Evolutionary conservation across 495 filamentous ascomycete species (phyloP), one percentile per base, ranked within the genome.

Genomic region (Physcia stellaris): DNA sequence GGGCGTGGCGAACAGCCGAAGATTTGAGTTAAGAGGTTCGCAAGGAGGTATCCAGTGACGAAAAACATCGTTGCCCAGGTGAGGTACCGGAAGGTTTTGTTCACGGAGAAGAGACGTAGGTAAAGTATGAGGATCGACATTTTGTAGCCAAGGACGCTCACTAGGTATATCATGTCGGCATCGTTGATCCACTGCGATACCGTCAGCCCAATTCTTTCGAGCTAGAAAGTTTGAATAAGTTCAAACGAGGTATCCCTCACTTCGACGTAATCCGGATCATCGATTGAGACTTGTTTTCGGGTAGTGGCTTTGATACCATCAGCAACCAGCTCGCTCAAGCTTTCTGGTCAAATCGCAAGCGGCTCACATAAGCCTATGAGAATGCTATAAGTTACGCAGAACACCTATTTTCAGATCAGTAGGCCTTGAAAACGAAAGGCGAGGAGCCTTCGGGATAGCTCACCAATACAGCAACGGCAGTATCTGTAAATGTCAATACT

Each of bases 21-120:
- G 18, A 61, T 44, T 35, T 63, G 54, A 2, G 52, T 54, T 30
- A 61, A 50, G 4, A 59, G 44, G 40, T 65, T 65, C 45, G 51
- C 48, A 17, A 59, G 50, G 6, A 65, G 52, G 22, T 65, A 65
- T 2, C 57, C 59, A 6, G 52, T 51, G 34, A 58, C 59, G 43
- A 64, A 58, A 42, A 62, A 62, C 18, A 63, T 45, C 19, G 51
- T 49, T 38, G 52, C 32, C 35, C 59, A 62, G 36, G 59, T 64
- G 11, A 47, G 37, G 35, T 60, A 60, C 30, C 46, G 48, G 40
- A 65, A 65, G 13, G 31, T 49, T n/a, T 26, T 43, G 44, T 55
- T 52, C 40, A 60, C 43, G 19, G 47, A 48, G 31, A 65, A 63
- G 24, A 62, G 32, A 15, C 61, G 59, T 4, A 63, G 42, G 35